A percentile compares a stretch with the other conserved stretches of the same genome.
phyloP scores from a whole-genome alignment of 768 basidiomycete species.

The Jaapia argillacea region DNA sequence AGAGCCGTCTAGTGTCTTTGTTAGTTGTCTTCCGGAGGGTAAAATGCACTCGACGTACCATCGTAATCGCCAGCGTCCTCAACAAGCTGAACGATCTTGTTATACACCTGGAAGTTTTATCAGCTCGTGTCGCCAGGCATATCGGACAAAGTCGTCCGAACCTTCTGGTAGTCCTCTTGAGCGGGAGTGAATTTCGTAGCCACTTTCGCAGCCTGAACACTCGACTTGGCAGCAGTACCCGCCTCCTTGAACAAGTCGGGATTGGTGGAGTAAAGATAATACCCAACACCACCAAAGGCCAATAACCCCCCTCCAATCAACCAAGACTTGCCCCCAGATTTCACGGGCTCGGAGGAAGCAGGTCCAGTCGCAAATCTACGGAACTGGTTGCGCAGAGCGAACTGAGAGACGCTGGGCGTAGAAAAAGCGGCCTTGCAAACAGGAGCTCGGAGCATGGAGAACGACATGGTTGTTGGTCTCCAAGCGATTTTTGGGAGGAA shows the following conservation, averaged over 20 bases:
- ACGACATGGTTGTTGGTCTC: slow-evolving; percentile 34
- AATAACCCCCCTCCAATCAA: slow-evolving; percentile 53
- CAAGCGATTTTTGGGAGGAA: too few species aligned
- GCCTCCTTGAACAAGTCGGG: slow-evolving; percentile 40
- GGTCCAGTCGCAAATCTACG: slow-evolving; percentile 51
- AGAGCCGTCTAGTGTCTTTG: slow-evolving; percentile 57
- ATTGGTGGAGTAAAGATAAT: slow-evolving; percentile 42
- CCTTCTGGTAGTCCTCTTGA: slow-evolving; percentile 88
- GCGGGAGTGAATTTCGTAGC: slow-evolving; percentile 63
- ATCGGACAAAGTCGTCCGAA: slow-evolving; percentile 14
- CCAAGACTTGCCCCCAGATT: slow-evolving; percentile 45
- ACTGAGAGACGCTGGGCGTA: slow-evolving; percentile 13
- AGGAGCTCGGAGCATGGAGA: slow-evolving; percentile 41
- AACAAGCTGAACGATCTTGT: slow-evolving; percentile 68
- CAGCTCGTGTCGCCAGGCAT: slow-evolving; percentile 3
- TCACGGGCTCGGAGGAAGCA: slow-evolving; percentile 28
- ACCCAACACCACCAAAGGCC: slow-evolving; percentile 50
- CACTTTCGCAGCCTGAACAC: slow-evolving; percentile 50
- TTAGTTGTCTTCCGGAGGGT: neutral
- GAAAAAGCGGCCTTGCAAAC: slow-evolving; percentile 33
- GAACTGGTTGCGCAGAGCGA: slow-evolving; percentile 23
- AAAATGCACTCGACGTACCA: slow-evolving; percentile 32
- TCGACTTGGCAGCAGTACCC: slow-evolving; percentile 48
- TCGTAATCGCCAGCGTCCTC: slow-evolving; percentile 75
- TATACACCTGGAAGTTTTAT: slow-evolving; percentile 61